A percentile compares a stretch with the other conserved stretches of the same genome.
These are phyloP conservation scores for Phragmites australis DNA, from an alignment of 176 grass and related monocot species.

Conservation along the genomic window DNA sequence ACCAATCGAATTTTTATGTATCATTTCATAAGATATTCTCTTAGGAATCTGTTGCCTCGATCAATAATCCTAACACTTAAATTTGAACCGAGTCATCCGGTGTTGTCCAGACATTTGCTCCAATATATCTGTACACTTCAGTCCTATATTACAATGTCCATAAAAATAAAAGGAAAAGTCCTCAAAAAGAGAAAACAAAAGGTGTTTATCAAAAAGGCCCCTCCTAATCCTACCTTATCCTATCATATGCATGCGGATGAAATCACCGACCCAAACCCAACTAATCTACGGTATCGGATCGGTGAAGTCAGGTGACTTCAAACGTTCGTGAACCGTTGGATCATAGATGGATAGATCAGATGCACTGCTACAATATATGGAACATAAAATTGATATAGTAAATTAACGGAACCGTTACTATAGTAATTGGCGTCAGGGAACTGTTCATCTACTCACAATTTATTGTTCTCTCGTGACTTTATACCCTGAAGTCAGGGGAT, in stretches of 20 bases:
- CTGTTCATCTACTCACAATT: no score
- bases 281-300: no score
- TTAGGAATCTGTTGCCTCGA: neutral
- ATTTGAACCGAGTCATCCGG: neutral
- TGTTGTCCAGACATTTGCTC: neutral
- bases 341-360: no score
- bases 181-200: neutral
- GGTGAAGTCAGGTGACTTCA: no score
- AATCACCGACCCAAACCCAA: slow-evolving; percentile 4
- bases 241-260: neutral
- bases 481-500: no score
- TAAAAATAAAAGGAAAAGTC: neutral
- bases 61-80: neutral
- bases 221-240: neutral
- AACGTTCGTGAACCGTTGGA: no score
- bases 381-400: no score
- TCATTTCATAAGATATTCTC: neutral
- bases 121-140: neutral
- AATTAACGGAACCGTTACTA: no score
- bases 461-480: no score
- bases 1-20: neutral
- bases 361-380: no score
- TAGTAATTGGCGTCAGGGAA: no score
- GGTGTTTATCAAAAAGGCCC: neutral
- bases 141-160: no score